Conservation (phyloP, 768 basidiomycete genomes). For the Coprinopsis cinerea region DNA sequence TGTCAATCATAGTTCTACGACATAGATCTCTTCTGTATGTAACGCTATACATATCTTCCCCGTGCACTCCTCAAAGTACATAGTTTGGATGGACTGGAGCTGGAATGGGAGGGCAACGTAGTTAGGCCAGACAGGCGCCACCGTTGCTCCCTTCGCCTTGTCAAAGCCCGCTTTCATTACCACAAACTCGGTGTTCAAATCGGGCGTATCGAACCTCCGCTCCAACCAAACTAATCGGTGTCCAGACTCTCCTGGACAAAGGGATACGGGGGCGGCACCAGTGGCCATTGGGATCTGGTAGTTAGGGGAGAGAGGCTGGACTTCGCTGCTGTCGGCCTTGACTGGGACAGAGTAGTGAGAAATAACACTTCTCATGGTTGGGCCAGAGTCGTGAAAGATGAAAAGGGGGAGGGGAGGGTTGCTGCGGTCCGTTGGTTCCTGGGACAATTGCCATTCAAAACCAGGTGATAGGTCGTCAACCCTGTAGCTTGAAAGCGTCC, state of each 20-base stretch:
- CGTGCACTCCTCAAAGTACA: conserved; percentile 13
- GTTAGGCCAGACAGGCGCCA: conserved; percentile 6
- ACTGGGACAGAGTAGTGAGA: neutral
- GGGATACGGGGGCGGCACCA: neutral
- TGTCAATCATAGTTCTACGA: conserved; percentile 15
- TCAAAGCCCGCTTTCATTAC: conserved; percentile 9
- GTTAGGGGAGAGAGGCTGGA: neutral
- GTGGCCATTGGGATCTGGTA: neutral
- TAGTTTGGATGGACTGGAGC: conserved; percentile 5
- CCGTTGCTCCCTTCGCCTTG: neutral
- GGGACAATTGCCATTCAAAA: conserved; percentile 4
- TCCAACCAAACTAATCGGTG: conserved; percentile 11
- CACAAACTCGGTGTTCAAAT: conserved; percentile 6
- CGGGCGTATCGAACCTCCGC: conserved; percentile 7
- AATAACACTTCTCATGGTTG: neutral
- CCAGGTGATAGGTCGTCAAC: neutral
- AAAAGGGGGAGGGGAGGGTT: neutral
- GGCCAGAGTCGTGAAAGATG: neutral
- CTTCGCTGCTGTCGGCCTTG: neutral
- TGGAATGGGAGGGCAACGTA: conserved; percentile 13
- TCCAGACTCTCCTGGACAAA: conserved; percentile 10
- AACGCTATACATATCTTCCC: conserved; percentile 10
- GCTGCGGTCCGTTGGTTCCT: conserved; percentile 1
- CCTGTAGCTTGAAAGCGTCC: neutral
- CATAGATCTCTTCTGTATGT: conserved; percentile 13